Conservation (phyloP, 2,329 filamentous ascomycete species). For the Aspergillus proliferans region DNA sequence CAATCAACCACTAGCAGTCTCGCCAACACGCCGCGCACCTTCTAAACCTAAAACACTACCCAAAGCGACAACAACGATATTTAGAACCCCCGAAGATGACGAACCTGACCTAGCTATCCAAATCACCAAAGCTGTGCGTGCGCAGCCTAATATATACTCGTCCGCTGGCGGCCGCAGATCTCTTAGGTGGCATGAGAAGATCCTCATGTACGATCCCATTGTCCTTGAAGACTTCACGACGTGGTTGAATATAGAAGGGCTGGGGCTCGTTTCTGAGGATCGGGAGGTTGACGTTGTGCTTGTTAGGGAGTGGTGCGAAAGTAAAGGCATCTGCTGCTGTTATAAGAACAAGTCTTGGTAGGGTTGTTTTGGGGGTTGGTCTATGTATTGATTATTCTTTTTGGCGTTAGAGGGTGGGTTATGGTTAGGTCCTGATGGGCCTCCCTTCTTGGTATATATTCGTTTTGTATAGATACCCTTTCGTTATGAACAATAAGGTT, state of each 20-base stretch:
- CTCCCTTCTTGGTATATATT: no score
- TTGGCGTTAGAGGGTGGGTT: neutral
- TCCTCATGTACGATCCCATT: constrained; percentile 87
- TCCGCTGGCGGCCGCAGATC: constrained; percentile 33
- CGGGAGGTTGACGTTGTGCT: constrained; percentile 57
- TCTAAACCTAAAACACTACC: neutral
- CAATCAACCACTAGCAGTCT: constrained; percentile 8
- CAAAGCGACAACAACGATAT: neutral
- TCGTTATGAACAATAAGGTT: no score
- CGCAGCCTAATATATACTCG: constrained; percentile 26
- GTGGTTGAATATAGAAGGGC: constrained; percentile 71
- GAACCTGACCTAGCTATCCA: constrained; percentile 34
- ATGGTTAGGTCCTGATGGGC: neutral
- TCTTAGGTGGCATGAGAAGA: constrained; percentile 81
- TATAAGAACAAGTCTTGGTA: constrained; percentile 44
- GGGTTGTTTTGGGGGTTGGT: neutral
- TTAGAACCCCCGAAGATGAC: neutral
- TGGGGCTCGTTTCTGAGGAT: constrained; percentile 59
- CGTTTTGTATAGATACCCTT: no score
- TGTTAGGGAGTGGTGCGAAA: constrained; percentile 86
- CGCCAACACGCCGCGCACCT: constrained; percentile 6
- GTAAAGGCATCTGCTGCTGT: constrained; percentile 76
- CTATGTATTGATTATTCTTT: constrained; percentile 1
- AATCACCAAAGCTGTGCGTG: constrained; percentile 46
- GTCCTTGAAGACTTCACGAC: constrained; percentile 75